phyloP scores from a whole-genome alignment of 2,329 filamentous ascomycete species.

The Tricladium varicosporioides region DNA sequence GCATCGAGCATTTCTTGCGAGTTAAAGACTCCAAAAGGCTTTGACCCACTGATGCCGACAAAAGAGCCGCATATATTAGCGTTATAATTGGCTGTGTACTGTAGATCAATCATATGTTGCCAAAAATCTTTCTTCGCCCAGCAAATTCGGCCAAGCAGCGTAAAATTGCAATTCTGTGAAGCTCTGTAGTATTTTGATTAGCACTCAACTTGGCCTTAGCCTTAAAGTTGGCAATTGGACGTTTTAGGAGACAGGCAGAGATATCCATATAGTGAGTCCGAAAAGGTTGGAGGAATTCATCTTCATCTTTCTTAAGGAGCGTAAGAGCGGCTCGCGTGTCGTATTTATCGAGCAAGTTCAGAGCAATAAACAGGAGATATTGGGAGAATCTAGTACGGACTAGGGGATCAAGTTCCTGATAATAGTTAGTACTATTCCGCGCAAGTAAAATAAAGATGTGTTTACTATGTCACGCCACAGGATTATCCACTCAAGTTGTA shows the following conservation, averaged over 20 bases:
- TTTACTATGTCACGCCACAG: slow-evolving; percentile 13
- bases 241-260: neutral
- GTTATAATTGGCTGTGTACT: slow-evolving; percentile 7
- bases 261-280: slow-evolving; percentile 4
- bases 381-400: slow-evolving; percentile 8
- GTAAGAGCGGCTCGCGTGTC: slow-evolving; percentile 6
- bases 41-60: slow-evolving; percentile 1
- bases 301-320: slow-evolving; percentile 13
- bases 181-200: neutral
- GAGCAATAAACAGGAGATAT: slow-evolving; percentile 11
- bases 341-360: slow-evolving; percentile 14
- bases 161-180: slow-evolving; percentile 8
- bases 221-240: neutral
- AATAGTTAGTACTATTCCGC: slow-evolving; percentile 8
- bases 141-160: slow-evolving; percentile 4
- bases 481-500: slow-evolving; percentile 12
- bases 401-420: slow-evolving; percentile 6
- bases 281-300: slow-evolving; percentile 14
- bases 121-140: neutral
- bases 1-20: slow-evolving; percentile 12
- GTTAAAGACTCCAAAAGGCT: slow-evolving; percentile 7
- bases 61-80: slow-evolving; percentile 9
- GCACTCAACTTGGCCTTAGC: neutral
- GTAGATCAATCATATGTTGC: slow-evolving; percentile 5
- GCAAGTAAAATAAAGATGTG: slow-evolving; percentile 3